Evolutionary conservation across 2,329 filamentous ascomycete species (phyloP).

Genomic region (Cordyceps javanica): DNA sequence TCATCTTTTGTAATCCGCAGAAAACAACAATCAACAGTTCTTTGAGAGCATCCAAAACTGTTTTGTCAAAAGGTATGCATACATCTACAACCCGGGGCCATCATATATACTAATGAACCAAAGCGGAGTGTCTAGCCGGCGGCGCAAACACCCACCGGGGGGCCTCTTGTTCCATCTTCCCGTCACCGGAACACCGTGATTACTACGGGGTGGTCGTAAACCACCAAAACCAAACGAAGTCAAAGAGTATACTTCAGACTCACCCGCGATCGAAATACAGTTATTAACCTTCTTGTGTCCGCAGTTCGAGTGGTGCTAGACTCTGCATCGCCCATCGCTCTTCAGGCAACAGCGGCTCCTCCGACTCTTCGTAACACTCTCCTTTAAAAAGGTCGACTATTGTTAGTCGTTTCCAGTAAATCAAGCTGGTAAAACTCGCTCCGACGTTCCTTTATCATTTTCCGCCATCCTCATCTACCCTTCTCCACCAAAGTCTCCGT

Average conservation of each 20-base stretch:
- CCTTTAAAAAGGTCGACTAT: neutral
- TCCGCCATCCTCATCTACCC: neutral
- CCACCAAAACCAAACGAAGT: neutral
- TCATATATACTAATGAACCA: neutral
- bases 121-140: slow-evolving; percentile 2
- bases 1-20: neutral
- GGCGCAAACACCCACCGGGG: slow-evolving; percentile 3
- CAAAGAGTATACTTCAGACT: neutral
- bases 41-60: neutral
- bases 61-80: neutral
- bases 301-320: neutral
- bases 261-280: neutral
- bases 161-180: slow-evolving; percentile 10
- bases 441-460: neutral
- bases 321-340: neutral
- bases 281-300: slow-evolving; percentile 5
- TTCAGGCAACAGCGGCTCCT: neutral
- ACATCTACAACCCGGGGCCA: too few species aligned
- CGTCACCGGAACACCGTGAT: slow-evolving; percentile 8
- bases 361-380: neutral
- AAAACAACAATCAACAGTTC: neutral
- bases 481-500: neutral
- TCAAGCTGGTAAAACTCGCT: neutral
- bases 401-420: neutral
- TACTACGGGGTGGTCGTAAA: slow-evolving; percentile 3